Percentiles rank a stretch among this genome's conserved stretches.
Conservation (phyloP, 148 eudicot species). For the Simmondsia chinensis region DNA sequence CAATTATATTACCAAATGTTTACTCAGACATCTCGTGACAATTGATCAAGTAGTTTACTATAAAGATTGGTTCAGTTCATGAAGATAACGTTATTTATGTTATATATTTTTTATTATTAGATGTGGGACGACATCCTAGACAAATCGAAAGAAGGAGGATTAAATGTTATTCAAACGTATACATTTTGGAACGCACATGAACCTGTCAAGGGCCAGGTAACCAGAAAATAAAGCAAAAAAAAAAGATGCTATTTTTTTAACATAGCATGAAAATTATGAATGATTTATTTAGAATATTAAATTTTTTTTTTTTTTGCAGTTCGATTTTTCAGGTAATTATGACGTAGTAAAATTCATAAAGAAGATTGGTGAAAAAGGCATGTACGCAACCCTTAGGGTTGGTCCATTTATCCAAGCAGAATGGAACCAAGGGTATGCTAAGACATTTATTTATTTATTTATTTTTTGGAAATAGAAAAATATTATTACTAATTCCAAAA, state of each 20-base stretch:
- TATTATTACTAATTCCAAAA: too few species aligned
- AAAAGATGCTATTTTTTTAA: too few species aligned
- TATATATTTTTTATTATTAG: constrained; percentile 2
- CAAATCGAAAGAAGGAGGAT: constrained; percentile 30
- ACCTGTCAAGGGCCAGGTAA: constrained; percentile 32
- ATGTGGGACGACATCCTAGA: constrained; percentile 26
- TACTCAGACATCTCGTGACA: not conserved
- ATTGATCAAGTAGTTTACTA: too few species aligned
- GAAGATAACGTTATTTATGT: not conserved
- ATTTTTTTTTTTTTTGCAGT: constrained; percentile 27
- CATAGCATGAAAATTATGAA: not conserved
- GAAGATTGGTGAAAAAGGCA: constrained; percentile 39
- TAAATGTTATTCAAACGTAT: constrained; percentile 36
- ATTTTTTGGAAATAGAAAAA: too few species aligned
- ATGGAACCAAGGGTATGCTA: constrained; percentile 75
- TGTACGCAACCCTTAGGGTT: constrained; percentile 59
- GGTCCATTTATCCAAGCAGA: constrained; percentile 85
- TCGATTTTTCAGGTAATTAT: constrained; percentile 40
- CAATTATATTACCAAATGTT: too few species aligned
- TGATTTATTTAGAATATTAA: not conserved
- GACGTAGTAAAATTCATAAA: constrained; percentile 66
- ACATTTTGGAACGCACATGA: constrained; percentile 37
- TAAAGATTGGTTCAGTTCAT: too few species aligned
- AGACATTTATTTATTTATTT: too few species aligned
- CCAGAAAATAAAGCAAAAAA: too few species aligned